phyloP scores from a whole-genome alignment of 345 rosid genomes.

The Salix dunnii region DNA sequence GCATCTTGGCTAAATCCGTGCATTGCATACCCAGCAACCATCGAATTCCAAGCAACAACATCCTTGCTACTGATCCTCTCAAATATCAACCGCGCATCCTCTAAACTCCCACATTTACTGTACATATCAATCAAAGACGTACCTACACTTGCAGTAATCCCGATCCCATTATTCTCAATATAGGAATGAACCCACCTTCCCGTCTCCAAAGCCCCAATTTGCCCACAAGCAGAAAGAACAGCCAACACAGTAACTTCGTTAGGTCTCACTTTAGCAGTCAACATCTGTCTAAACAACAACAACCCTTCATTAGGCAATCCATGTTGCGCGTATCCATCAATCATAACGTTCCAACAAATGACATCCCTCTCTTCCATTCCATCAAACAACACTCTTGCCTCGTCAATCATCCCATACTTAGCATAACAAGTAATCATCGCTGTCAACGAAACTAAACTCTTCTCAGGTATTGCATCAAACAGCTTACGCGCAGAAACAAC shows the following conservation, averaged over 20 bases:
- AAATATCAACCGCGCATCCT: conserved; percentile 23
- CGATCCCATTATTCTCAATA: conserved; percentile 30
- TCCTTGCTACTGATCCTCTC: conserved; percentile 20
- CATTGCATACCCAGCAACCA: conserved; percentile 19
- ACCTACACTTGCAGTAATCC: conserved; percentile 36
- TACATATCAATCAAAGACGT: conserved; percentile 76
- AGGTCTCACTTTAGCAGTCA: conserved; percentile 41
- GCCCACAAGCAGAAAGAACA: conserved; percentile 68
- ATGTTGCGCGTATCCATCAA: conserved; percentile 57
- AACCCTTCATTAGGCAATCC: conserved; percentile 46
- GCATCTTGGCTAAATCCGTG: conserved; percentile 22
- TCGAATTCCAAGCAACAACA: conserved; percentile 23
- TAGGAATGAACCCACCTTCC: conserved; percentile 77
- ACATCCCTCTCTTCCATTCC: conserved; percentile 49
- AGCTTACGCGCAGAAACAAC: conserved; percentile 49
- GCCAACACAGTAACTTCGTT: conserved; percentile 55
- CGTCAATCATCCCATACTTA: conserved; percentile 45
- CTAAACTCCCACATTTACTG: conserved; percentile 56
- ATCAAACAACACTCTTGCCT: conserved; percentile 53
- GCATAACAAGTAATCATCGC: conserved; percentile 76
- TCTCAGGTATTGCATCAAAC: conserved; percentile 64
- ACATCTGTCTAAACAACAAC: conserved; percentile 49
- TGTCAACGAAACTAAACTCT: conserved; percentile 57
- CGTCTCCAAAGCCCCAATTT: conserved; percentile 64
- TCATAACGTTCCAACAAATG: conserved; percentile 77